These are phyloP conservation scores for Phlebiopsis flavidoalba DNA, from an alignment of 768 basidiomycete species.

Conservation along the genomic window DNA sequence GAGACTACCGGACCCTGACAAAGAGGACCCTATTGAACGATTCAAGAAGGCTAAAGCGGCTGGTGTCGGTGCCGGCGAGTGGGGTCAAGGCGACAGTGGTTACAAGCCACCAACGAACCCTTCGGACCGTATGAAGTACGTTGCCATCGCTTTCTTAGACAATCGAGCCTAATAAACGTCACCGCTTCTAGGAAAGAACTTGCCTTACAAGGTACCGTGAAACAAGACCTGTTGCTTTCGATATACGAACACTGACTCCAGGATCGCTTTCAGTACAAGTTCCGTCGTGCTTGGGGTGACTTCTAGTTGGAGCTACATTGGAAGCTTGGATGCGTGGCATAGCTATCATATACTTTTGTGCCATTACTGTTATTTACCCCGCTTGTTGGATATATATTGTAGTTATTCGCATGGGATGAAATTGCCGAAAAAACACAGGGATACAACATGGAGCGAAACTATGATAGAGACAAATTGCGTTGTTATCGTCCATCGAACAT, in stretches of 20 bases:
- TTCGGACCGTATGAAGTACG: constrained; percentile 59
- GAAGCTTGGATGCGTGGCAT: background rate
- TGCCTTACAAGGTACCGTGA: constrained; percentile 78
- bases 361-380: background rate
- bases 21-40: constrained; percentile 60
- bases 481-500: constrained; percentile 82
- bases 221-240: constrained; percentile 3
- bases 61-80: constrained; percentile 37
- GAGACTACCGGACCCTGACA: constrained; percentile 58
- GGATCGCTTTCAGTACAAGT: constrained; percentile 80
- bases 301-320: constrained; percentile 40
- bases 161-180: constrained; percentile 25
- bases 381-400: background rate
- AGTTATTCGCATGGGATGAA: background rate
- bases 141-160: constrained; percentile 22
- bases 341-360: background rate
- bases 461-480: background rate
- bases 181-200: constrained; percentile 41
- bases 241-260: constrained; percentile 41
- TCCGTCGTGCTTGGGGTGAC: constrained; percentile 84
- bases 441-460: background rate
- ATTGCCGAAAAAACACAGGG: background rate
- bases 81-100: constrained; percentile 40
- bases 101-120: constrained; percentile 23
- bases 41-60: constrained; percentile 50